Base-by-base conservation (phyloP, 495 filamentous ascomycete genomes). In the Hypoxylon fragiforme region DNA sequence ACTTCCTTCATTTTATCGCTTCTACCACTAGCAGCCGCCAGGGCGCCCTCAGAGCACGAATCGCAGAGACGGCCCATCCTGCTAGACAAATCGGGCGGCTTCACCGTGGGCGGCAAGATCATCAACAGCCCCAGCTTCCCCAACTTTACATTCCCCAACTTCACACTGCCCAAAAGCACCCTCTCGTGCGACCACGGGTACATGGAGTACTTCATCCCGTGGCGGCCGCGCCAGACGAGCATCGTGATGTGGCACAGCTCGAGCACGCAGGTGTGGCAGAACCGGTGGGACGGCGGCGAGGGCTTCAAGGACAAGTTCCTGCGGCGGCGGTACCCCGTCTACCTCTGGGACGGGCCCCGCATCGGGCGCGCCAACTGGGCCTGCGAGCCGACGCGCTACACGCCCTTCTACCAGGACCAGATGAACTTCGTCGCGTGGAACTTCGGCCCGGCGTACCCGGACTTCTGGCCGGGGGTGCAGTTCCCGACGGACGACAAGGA, bases 271-370 rank as follows among this genome's bases (percentile, higher is more conserved):
- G 70, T 68, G 7, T 77, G 53, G 49, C 76, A 79, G 44, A 79
- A 79, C 50, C 70, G 73, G 2, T 79, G 70, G 71, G 74, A 72
- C 60, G 76, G 73, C 31, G 74, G 74, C 35, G 67, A 71, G 22
- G 74, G 76, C 40, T 79, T 70, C 65, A 77, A 77, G 58, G 76
- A 79, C 63, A 73, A 68, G 68, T 77, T 76, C 46, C 57, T 79
- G 13, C 69, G 73, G n/a, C 68, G 68, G 11, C 58, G 72, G 57
- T 79, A 79, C 40, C 74, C 74, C 14, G 74, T 79, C 22, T 76
- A 72, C 50, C 69, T 77, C 8, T 79, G 72, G 73, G 76, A 79
- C 11, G 74, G 69, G 1, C 74, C 76, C 0, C 68, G 72, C 1
- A 67, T 79, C 6, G 74, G 76, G 8, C 67, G 74, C 3, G 74